These are phyloP conservation scores for Podochytrium sp. DNA, from an alignment of 192 early-diverging fungal species.

Conservation along the genomic window DNA sequence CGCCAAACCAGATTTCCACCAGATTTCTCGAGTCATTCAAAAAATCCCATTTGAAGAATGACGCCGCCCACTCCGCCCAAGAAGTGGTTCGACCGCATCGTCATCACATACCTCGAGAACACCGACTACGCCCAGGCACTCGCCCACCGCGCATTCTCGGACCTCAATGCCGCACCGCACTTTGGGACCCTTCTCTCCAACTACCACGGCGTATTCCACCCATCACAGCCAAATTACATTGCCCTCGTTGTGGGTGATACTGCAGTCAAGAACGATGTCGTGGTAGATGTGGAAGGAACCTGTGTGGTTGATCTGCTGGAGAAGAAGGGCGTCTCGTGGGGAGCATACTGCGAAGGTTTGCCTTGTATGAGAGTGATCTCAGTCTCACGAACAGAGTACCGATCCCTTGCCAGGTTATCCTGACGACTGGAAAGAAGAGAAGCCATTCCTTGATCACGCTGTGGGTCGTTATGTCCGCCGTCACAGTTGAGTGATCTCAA, in stretches of 20 bases:
- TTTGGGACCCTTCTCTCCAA: slow-evolving; percentile 58
- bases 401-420: no score
- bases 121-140: slow-evolving; percentile 34
- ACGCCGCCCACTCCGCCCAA: no score
- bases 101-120: slow-evolving; percentile 40
- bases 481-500: not conserved
- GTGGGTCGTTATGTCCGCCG: slow-evolving; percentile 1
- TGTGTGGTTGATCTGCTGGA: slow-evolving; percentile 53
- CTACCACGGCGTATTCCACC: slow-evolving; percentile 61
- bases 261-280: not conserved
- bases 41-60: no score
- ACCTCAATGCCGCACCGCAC: slow-evolving; percentile 19
- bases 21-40: no score
- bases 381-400: not conserved
- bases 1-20: no score
- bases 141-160: slow-evolving; percentile 28
- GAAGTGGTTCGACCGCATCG: not conserved
- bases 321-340: slow-evolving; percentile 59
- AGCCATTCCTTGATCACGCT: not conserved
- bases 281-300: not conserved
- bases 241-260: slow-evolving; percentile 50
- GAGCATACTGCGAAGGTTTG: slow-evolving; percentile 56
- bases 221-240: slow-evolving; percentile 78
- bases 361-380: not conserved
- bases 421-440: not conserved